Evolutionary conservation across 1,284 basidiomycete genomes (phyloP), one percentile per base, ranked within the genome.

Genomic region (Fomes fomentarius): DNA sequence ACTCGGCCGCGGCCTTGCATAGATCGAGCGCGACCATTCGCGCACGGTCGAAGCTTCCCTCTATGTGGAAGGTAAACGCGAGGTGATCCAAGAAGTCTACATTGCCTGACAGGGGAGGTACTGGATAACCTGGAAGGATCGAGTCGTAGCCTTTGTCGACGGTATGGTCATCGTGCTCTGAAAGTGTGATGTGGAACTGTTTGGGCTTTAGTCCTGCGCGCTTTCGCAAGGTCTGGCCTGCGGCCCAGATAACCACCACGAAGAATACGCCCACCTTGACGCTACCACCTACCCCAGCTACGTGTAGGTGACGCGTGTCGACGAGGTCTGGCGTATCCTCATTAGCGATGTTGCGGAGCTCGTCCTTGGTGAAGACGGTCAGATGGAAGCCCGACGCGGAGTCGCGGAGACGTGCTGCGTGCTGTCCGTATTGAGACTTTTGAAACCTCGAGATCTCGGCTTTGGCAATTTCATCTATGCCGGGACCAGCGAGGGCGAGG

Each of bases 121-220:
- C 5, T 14, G 71, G 65, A 39, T 74, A 69, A 4, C 62, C 66
- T 9, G 70, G 66, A 22, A 79, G 55, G 5, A 84, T 69, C 0
- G 78, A 74, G 21, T 70, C 60, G 40, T 80, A 61, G 5, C 77
- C 77, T 64, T 82, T 81, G 63, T 79, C 74, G 54, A 78, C 67
- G 38, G 70, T 69, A 56, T 79, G 76, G 49, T 76, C 69, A 55
- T 82, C 76, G 6, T 63, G 61, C 3, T 62, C 53, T 10, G 78
- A 76, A 14, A 85, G 69, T 3, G 77, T 79, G 59, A 85, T 76
- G 63, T 85, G 80, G 61, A 84, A 85, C 24, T 82, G 71, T 62
- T 80, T 82, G 3, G 76, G 73, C 28, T 74, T 70, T 10, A 85
- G 71, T 2, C 79, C 79, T 10, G 77, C 65, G 26, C 71, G 69